A percentile compares a stretch with the other conserved stretches of the same genome.
Evolutionary conservation across 2,329 filamentous ascomycete genomes (phyloP).

Genomic region (Arthrobotrys pseudoclavata): DNA sequence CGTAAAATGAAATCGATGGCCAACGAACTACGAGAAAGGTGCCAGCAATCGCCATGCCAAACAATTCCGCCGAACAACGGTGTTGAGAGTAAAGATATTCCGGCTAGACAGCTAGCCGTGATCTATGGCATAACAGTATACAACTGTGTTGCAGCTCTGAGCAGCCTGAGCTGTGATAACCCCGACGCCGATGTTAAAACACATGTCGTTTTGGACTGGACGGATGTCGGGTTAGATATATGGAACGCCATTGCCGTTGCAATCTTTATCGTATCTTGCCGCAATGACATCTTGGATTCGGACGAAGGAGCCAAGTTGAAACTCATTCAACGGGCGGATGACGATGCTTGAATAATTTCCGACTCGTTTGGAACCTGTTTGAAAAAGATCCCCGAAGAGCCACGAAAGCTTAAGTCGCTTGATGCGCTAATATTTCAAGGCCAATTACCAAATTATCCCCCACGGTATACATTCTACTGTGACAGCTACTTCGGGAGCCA

Average conservation of each 20-base stretch:
- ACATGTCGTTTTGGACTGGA: slow-evolving; percentile 50
- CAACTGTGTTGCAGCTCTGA: slow-evolving; percentile 53
- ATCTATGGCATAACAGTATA: slow-evolving; percentile 54
- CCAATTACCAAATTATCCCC: no score
- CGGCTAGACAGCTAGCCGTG: slow-evolving; percentile 19
- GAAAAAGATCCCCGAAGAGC: not conserved
- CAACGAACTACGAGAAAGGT: slow-evolving; percentile 31
- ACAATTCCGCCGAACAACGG: no score
- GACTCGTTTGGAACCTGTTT: not conserved
- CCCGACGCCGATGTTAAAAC: slow-evolving; percentile 45
- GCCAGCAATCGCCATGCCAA: not conserved
- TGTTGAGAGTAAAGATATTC: not conserved
- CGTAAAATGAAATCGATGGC: slow-evolving; percentile 53
- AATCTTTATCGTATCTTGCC: slow-evolving; percentile 49
- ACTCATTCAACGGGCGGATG: slow-evolving; percentile 33
- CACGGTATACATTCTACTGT: no score
- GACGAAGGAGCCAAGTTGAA: slow-evolving; percentile 50
- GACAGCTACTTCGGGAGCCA: no score
- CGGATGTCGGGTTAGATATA: slow-evolving; percentile 53
- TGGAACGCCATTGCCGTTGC: slow-evolving; percentile 56
- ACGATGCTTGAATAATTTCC: slow-evolving; percentile 33
- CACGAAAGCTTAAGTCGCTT: not conserved
- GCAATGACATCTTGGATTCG: slow-evolving; percentile 58
- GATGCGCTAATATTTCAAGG: no score
- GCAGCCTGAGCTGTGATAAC: slow-evolving; percentile 39